Conservation (phyloP, 768 basidiomycete species). For the Rhizopogon vulgaris region DNA sequence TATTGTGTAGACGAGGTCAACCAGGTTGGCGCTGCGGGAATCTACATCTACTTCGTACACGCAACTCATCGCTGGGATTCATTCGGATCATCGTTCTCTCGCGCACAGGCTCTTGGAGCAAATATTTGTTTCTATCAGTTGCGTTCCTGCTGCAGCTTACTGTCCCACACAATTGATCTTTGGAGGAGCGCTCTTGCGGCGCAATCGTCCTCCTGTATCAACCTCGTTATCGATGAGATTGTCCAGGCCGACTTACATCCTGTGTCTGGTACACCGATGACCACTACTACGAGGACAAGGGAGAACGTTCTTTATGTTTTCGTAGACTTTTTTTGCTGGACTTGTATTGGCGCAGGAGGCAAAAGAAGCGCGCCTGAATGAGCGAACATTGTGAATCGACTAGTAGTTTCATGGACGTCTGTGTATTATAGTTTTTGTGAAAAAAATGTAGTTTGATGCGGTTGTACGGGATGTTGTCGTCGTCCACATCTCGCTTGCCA, state of each 20-base stretch:
- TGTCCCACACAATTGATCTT: neutral
- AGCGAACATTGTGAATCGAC: conserved; percentile 2
- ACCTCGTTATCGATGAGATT: neutral
- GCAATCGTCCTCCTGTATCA: neutral
- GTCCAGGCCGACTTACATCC: neutral
- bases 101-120: neutral
- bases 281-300: neutral
- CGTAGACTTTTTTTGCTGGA: neutral
- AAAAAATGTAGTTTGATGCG: conserved; percentile 18
- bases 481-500: conserved; percentile 18
- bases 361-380: neutral
- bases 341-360: neutral
- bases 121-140: neutral
- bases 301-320: neutral
- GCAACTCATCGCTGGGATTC: neutral
- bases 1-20: neutral
- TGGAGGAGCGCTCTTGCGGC: neutral
- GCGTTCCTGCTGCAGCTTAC: neutral
- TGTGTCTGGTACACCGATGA: neutral
- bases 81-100: neutral
- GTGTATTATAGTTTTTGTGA: conserved; percentile 12
- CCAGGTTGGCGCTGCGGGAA: too few relatives aligned
- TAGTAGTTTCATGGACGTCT: conserved; percentile 12
- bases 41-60: too few relatives aligned
- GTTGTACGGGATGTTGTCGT: conserved; percentile 7